Evolutionary conservation across 495 filamentous ascomycete genomes (phyloP).

Genomic region (Eremomyces bilateralis): DNA sequence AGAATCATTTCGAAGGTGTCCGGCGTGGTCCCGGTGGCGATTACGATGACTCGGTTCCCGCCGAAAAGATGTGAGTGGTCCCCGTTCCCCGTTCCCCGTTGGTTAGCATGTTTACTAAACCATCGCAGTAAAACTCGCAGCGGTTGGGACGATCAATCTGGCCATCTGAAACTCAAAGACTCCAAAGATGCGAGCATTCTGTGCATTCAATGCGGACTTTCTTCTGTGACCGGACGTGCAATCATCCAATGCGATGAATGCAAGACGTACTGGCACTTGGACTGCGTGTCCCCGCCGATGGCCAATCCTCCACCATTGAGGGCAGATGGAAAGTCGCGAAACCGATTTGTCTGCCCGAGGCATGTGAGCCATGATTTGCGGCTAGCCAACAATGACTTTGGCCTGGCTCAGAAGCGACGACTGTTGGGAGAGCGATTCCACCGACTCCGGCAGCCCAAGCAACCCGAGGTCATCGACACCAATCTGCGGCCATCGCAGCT

Average conservation of each 20-base stretch:
- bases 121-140: slow-evolving; percentile 26
- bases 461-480: neutral
- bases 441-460: neutral
- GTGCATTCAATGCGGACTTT: slow-evolving; percentile 46
- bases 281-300: slow-evolving; percentile 72
- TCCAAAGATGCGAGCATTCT: slow-evolving; percentile 43
- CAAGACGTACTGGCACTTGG: slow-evolving; percentile 62
- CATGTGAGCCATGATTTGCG: slow-evolving; percentile 46
- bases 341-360: slow-evolving; percentile 39
- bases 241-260: slow-evolving; percentile 39
- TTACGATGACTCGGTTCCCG: slow-evolving; percentile 39
- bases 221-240: slow-evolving; percentile 26
- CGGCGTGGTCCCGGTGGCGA: slow-evolving; percentile 51
- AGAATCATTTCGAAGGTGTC: slow-evolving; percentile 54
- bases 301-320: slow-evolving; percentile 66
- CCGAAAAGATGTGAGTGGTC: slow-evolving; percentile 20
- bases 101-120: slow-evolving; percentile 3
- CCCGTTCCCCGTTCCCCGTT: slow-evolving; percentile 8
- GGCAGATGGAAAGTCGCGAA: too few relatives aligned
- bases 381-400: slow-evolving; percentile 16
- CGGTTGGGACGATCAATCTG: slow-evolving; percentile 39
- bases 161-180: slow-evolving; percentile 43
- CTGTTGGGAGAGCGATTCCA: neutral
- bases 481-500: neutral
- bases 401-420: neutral